Conservation (phyloP, 805 yeast species). For the Tetrapisispora nanseiensis region DNA sequence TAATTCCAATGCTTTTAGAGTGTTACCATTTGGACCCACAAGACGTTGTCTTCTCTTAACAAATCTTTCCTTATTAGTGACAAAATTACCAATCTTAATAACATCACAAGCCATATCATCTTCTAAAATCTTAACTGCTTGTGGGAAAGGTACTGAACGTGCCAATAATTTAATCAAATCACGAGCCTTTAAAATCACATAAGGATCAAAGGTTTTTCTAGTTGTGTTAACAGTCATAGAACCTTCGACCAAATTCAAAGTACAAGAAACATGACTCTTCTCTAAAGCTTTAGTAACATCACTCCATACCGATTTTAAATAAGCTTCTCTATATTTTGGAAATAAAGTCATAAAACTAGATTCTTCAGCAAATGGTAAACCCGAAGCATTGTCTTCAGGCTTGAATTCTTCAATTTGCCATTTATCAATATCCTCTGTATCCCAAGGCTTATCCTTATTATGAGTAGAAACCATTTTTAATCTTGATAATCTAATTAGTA, state of each 20-base stretch:
- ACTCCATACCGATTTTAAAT: conserved; percentile 83
- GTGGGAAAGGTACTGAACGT: conserved; percentile 94
- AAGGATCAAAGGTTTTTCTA: conserved; percentile 91
- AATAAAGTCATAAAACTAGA: conserved; percentile 89
- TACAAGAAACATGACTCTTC: conserved; percentile 67
- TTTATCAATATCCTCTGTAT: conserved; percentile 86
- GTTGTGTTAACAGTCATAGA: conserved; percentile 96
- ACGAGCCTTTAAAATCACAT: conserved; percentile 84
- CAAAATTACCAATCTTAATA: conserved; percentile 85
- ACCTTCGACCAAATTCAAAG: conserved; percentile 86
- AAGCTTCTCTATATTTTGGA: conserved; percentile 92
- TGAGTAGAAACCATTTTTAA: conserved; percentile 86
- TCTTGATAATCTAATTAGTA: too few relatives aligned
- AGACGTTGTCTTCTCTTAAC: conserved; percentile 92
- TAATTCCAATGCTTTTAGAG: conserved; percentile 88
- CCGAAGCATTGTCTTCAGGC: conserved; percentile 80
- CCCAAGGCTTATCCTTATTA: conserved; percentile 96
- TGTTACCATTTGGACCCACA: conserved; percentile 95
- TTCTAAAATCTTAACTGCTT: conserved; percentile 82
- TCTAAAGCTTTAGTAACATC: conserved; percentile 80
- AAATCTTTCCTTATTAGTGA: conserved; percentile 84
- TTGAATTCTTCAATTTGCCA: conserved; percentile 85
- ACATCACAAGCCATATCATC: conserved; percentile 95
- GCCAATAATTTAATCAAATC: conserved; percentile 89
- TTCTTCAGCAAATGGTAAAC: conserved; percentile 88